Evolutionary conservation across 202 grass and related monocot genomes (phyloP), one percentile per base, ranked within the genome.

Genomic region (Eragrostis tef): DNA sequence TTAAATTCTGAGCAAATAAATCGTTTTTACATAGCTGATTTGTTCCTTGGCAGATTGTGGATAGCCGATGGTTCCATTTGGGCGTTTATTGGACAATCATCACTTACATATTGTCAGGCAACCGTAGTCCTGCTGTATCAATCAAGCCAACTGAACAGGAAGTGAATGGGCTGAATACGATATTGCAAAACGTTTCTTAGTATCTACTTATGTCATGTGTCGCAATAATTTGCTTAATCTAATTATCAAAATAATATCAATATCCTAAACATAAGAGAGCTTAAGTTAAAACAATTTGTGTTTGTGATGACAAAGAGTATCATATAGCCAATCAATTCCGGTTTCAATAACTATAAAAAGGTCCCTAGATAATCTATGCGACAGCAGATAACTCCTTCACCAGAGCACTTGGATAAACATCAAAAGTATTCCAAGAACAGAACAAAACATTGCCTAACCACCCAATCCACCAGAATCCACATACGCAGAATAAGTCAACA

Each of bases 391-490:
- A 16, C 53, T 56, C 48, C 24, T 15, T 45, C 11, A 19, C 14
- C 25, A 26, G 53, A 29, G n/a, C 53, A 46, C 34, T 17, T 75
- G 68, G 0, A 47, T 61, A 61, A 61, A 61, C 58, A 61, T 24
- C 68, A 74, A 21, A 60, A 63, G 41, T 46, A 84, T 74, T 69
- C 61, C 27, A 42, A 22, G 19, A 26, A 73, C 51, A 75, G 11
- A 73, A 41, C 84, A 74, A 48, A 73, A 59, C n/a, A 22, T 61
- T 11, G 31, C 29, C 61, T 51, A n/a, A 39, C 10, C 10, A 78
- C 29, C 29, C 26, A 65, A 61, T 11, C 36, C 0, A 70, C 42
- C 41, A 78, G 7, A 27, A 29, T 21, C 21, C 29, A 31, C 34
- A 44, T 56, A n/a, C 6, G 1, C 19, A 67, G 1, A 39, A 17